Conservation (phyloP, 1,284 basidiomycete genomes). For the Heterobasidion irregulare region DNA sequence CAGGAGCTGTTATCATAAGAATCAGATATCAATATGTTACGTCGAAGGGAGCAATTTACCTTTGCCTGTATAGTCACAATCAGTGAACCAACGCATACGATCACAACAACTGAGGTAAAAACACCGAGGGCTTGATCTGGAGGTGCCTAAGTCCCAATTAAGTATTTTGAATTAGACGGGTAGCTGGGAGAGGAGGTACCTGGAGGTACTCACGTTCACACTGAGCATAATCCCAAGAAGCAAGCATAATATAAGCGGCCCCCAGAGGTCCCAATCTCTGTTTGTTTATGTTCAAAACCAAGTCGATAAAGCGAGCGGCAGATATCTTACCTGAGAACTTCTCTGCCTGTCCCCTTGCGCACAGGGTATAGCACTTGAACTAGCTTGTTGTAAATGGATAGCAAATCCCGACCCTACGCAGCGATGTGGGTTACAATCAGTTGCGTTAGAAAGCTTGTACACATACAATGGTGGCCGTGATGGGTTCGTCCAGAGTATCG, state of each 20-base stretch:
- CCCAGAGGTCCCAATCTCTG: constrained; percentile 97
- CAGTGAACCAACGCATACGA: constrained; percentile 83
- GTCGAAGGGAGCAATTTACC: constrained; percentile 26
- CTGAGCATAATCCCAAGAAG: constrained; percentile 83
- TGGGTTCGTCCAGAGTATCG: constrained; percentile 88
- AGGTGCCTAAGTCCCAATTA: constrained; percentile 54
- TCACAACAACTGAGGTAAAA: constrained; percentile 88
- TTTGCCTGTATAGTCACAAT: constrained; percentile 91
- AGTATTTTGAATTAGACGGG: constrained; percentile 4
- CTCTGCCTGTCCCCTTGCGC: constrained; percentile 58
- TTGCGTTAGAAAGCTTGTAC: background rate
- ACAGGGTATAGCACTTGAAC: constrained; percentile 89
- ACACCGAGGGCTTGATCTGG: constrained; percentile 76
- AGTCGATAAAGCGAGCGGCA: background rate
- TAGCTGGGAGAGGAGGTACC: background rate
- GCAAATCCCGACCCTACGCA: constrained; percentile 71
- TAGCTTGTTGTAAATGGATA: constrained; percentile 87
- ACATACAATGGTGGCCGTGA: constrained; percentile 82
- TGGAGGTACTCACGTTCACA: constrained; percentile 57
- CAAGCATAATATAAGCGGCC: constrained; percentile 82
- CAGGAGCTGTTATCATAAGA: constrained; percentile 47
- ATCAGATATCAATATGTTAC: background rate
- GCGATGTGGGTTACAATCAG: background rate
- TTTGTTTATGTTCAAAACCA: background rate
- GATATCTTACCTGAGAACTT: constrained; percentile 58